A percentile compares a stretch with the other conserved stretches of the same genome.
phyloP scores from a whole-genome alignment of 345 rosid species.

The Eucalyptus paniculata region DNA sequence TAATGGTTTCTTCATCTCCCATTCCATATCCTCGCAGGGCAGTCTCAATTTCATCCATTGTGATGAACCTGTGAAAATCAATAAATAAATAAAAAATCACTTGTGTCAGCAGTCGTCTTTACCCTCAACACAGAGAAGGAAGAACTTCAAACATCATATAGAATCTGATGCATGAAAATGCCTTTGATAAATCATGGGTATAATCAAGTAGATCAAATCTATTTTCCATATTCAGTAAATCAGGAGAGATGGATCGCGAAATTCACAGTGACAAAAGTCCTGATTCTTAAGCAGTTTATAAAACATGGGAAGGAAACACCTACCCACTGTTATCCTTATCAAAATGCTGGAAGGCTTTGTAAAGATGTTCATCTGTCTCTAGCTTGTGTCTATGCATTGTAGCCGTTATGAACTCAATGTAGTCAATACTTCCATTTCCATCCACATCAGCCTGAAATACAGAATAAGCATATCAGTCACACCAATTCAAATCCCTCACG shows the following conservation, averaged over 20 bases:
- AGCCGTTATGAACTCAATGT: conserved; percentile 76
- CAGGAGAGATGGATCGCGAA: neutral
- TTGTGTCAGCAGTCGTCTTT: neutral
- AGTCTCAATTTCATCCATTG: conserved; percentile 64
- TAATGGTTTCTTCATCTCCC: conserved; percentile 69
- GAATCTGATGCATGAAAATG: neutral
- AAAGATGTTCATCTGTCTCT: conserved; percentile 67
- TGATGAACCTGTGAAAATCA: conserved; percentile 43
- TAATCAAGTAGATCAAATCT: neutral
- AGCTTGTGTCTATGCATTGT: conserved; percentile 84
- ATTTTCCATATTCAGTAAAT: neutral
- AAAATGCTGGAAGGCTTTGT: conserved; percentile 78
- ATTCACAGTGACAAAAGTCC: neutral
- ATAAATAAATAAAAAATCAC: neutral
- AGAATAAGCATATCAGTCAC: neutral
- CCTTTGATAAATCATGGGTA: neutral
- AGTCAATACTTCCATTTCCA: conserved; percentile 77
- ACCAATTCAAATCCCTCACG: neutral
- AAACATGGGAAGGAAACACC: neutral
- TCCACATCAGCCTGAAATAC: conserved; percentile 76
- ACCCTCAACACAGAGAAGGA: neutral
- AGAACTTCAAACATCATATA: neutral
- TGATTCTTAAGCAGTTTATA: neutral
- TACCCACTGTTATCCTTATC: conserved; percentile 84
- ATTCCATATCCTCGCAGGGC: conserved; percentile 80